These are phyloP conservation scores for Umbellularia californica DNA, from an alignment of 164 flowering plant species.

Conservation along the genomic window DNA sequence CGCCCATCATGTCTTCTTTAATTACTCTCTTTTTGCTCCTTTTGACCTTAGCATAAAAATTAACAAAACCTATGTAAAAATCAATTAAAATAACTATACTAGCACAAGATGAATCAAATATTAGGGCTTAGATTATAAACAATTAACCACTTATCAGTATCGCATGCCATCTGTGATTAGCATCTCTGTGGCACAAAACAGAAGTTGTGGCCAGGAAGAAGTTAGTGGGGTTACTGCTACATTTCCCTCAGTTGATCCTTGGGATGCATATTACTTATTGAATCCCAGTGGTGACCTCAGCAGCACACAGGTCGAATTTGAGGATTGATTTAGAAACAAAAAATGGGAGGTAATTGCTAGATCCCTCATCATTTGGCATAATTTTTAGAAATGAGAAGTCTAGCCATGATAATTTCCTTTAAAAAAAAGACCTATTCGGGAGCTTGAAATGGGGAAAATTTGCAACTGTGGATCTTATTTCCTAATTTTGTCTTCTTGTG, in stretches of 20 bases:
- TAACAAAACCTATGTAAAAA: too few species aligned
- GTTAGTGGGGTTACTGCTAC: conserved; percentile 16
- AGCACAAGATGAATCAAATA: too few species aligned
- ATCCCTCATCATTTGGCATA: neutral
- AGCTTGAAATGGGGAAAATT: neutral
- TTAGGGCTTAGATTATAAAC: too few species aligned
- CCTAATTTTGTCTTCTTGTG: neutral
- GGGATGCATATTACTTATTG: conserved; percentile 84
- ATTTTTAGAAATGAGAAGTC: neutral
- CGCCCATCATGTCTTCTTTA: too few species aligned
- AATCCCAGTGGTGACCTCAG: conserved; percentile 92
- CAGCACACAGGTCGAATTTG: conserved; percentile 68
- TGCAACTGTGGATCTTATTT: neutral
- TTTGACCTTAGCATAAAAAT: too few species aligned
- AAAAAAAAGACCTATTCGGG: too few species aligned
- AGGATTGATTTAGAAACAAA: conserved; percentile 79
- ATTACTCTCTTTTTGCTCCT: too few species aligned
- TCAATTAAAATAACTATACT: too few species aligned
- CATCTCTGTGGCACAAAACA: conserved; percentile 44
- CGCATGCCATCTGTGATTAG: conserved; percentile 94
- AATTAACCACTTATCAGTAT: too few species aligned
- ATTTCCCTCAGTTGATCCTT: conserved; percentile 80
- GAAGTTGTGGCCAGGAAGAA: conserved; percentile 26
- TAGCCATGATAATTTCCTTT: too few species aligned
- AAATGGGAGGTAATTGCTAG: conserved; percentile 57